Percentiles rank a stretch among this genome's conserved stretches.
Evolutionary conservation across 2,329 filamentous ascomycete genomes (phyloP).

Genomic region (Aspergillus amoenus): DNA sequence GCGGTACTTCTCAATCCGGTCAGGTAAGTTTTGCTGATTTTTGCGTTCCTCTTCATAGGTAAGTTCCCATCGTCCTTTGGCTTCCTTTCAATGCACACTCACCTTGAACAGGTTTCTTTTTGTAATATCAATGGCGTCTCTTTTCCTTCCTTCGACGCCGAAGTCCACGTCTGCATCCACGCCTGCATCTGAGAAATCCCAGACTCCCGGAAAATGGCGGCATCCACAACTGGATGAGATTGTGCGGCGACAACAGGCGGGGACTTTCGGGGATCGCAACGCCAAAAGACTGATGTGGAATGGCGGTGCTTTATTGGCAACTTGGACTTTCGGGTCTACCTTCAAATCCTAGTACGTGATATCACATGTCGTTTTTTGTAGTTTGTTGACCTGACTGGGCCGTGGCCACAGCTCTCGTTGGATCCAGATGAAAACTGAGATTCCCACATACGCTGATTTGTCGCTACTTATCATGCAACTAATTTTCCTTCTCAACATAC

Average conservation of each 20-base stretch:
- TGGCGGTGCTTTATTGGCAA: conserved; percentile 52
- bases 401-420: conserved; percentile 33
- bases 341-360: conserved; percentile 39
- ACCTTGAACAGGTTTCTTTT: conserved; percentile 3
- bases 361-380: background rate
- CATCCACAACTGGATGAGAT: conserved; percentile 90
- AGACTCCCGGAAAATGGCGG: conserved; percentile 74
- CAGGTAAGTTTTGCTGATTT: conserved; percentile 14
- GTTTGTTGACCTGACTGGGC: conserved; percentile 15
- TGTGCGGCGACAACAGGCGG: conserved; percentile 72
- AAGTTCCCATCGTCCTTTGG: background rate
- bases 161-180: conserved; percentile 28
- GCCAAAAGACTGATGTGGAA: conserved; percentile 71
- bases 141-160: conserved; percentile 44
- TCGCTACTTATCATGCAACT: conserved; percentile 58
- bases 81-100: background rate
- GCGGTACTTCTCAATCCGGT: background rate
- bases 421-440: conserved; percentile 33
- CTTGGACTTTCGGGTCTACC: conserved; percentile 46
- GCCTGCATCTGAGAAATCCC: conserved; percentile 31
- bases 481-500: conserved; percentile 69
- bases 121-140: conserved; percentile 33
- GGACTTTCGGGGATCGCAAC: conserved; percentile 76
- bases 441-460: conserved; percentile 45
- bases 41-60: conserved; percentile 9